Evolutionary conservation across 768 basidiomycete genomes (phyloP).

Genomic region (Mycena galopus): DNA sequence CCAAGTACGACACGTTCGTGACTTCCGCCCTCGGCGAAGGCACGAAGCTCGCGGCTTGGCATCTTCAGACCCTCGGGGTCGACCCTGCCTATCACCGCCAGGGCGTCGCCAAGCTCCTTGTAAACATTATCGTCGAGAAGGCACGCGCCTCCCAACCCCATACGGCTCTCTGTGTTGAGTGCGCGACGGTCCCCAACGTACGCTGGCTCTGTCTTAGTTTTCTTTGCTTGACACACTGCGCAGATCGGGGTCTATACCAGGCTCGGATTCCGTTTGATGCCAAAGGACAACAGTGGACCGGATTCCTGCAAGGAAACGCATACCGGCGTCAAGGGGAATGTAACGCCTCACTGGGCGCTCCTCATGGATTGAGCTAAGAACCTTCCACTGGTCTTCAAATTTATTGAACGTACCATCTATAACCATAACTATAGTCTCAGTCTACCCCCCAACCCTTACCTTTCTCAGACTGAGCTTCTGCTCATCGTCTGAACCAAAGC

Average conservation of each 20-base stretch:
- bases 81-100: conserved; percentile 21
- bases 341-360: neutral
- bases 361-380: neutral
- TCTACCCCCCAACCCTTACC: too few species aligned
- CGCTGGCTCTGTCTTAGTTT: neutral
- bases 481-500: too few species aligned
- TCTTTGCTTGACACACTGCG: neutral
- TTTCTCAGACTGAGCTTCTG: too few species aligned
- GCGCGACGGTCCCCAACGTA: neutral
- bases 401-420: neutral
- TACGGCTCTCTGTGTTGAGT: conserved; percentile 7
- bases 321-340: conserved; percentile 12
- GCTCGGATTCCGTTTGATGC: conserved; percentile 2
- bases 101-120: conserved; percentile 5
- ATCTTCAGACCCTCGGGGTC: conserved; percentile 20
- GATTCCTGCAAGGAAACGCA: neutral
- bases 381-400: neutral
- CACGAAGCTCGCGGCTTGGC: conserved; percentile 20
- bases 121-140: conserved; percentile 4
- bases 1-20: conserved; percentile 16
- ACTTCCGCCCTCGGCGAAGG: conserved; percentile 14
- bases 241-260: neutral
- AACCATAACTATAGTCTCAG: neutral
- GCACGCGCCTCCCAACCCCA: neutral
- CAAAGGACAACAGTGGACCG: neutral